Evolutionary conservation across 2,329 filamentous ascomycete species (phyloP).

Genomic region (Colletotrichum eremochloae): DNA sequence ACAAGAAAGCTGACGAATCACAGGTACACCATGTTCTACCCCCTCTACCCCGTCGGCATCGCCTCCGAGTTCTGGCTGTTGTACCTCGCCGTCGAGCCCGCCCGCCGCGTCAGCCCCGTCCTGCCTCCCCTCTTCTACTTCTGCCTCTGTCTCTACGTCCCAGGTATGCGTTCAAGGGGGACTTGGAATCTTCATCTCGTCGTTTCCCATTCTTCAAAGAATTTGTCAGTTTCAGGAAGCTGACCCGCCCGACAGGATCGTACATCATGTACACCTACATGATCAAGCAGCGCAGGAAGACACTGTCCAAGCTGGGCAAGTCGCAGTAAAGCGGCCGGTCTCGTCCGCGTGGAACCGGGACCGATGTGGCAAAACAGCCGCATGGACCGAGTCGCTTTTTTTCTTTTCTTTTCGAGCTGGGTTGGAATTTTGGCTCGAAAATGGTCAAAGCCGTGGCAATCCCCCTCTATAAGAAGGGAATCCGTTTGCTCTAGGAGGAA

Average conservation of each 20-base stretch:
- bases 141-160: conserved; percentile 82
- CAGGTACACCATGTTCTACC: conserved; percentile 87
- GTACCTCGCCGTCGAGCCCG: conserved; percentile 75
- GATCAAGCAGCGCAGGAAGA: conserved; percentile 88
- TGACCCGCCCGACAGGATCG: conserved; percentile 49
- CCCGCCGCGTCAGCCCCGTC: conserved; percentile 59
- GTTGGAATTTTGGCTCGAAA: no score
- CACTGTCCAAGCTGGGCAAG: conserved; percentile 66
- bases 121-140: conserved; percentile 72
- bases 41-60: conserved; percentile 94
- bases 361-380: no score
- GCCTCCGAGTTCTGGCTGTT: conserved; percentile 87
- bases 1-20: neutral
- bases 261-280: conserved; percentile 94
- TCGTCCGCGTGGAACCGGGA: neutral
- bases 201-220: fast-evolving
- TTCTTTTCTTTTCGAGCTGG: no score
- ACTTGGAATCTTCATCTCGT: no score
- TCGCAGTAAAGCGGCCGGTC: neutral
- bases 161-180: conserved; percentile 67
- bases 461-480: no score
- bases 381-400: no score
- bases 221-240: neutral
- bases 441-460: no score
- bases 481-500: no score